These are phyloP conservation scores for Pythium aquatile DNA, from an alignment of 352 stramenopile genomes.

Conservation along the genomic window DNA sequence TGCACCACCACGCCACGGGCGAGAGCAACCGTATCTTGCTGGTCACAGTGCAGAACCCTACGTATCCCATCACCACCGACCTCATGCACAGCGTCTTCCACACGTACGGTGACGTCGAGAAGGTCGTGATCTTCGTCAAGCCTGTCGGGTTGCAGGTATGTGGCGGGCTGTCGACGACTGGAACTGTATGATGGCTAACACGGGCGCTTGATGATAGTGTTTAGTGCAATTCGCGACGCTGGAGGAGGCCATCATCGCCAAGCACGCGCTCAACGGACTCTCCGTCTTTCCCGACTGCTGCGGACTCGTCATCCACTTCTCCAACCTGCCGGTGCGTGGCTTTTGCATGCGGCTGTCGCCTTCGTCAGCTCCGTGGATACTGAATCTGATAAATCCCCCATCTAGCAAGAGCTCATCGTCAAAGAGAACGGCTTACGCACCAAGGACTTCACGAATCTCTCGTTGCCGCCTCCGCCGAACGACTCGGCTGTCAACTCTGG, in stretches of 20 bases:
- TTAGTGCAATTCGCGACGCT: constrained; percentile 50
- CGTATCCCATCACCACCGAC: constrained; percentile 55
- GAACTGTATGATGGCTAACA: not conserved
- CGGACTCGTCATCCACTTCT: constrained; percentile 58
- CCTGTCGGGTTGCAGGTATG: constrained; percentile 45
- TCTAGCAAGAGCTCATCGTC: constrained; percentile 56
- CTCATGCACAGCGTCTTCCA: constrained; percentile 50
- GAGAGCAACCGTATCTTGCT: constrained; percentile 58
- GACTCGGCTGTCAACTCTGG: constrained; percentile 32
- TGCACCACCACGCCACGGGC: constrained; percentile 8
- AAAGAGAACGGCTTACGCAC: constrained; percentile 58
- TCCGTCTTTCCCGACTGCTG: constrained; percentile 65
- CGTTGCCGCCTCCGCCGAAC: constrained; percentile 28
- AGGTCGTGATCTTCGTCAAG: constrained; percentile 66
- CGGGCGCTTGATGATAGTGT: constrained; percentile 29
- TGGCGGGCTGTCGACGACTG: not conserved
- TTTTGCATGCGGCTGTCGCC: not conserved
- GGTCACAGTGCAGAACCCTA: constrained; percentile 66
- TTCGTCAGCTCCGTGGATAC: not conserved
- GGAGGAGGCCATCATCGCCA: constrained; percentile 42
- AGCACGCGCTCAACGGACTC: constrained; percentile 47
- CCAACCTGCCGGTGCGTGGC: constrained; percentile 43
- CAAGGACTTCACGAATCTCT: constrained; percentile 50
- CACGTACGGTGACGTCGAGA: constrained; percentile 50
- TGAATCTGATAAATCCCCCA: not conserved